phyloP scores from a whole-genome alignment of 2,329 filamentous ascomycete genomes.

The Fusarium sp. region DNA sequence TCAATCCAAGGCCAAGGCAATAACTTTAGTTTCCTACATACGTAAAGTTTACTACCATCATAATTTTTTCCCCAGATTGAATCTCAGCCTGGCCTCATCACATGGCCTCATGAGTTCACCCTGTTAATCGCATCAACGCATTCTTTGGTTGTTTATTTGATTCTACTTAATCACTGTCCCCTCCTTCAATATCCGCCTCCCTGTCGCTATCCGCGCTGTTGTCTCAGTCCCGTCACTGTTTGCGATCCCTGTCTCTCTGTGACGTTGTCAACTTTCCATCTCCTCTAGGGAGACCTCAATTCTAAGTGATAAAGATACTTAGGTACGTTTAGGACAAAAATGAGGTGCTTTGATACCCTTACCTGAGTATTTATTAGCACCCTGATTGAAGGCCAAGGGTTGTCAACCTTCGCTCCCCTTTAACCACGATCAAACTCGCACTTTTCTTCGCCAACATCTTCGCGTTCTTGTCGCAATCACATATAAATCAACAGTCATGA shows the following conservation, averaged over 20 bases:
- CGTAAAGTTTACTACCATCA: slow-evolving; percentile 27
- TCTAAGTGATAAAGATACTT: too few species aligned
- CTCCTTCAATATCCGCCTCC: slow-evolving; percentile 43
- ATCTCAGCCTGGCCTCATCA: slow-evolving; percentile 45
- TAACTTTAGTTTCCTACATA: background rate
- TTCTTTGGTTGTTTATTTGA: slow-evolving; percentile 16
- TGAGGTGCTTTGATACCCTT: too few species aligned
- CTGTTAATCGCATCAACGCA: slow-evolving; percentile 22
- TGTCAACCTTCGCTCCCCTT: slow-evolving; percentile 27
- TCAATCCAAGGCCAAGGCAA: slow-evolving; percentile 28
- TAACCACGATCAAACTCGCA: slow-evolving; percentile 6
- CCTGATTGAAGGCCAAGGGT: background rate
- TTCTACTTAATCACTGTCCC: slow-evolving; percentile 28
- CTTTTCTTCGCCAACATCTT: slow-evolving; percentile 19
- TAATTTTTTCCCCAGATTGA: slow-evolving; percentile 47
- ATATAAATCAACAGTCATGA: slow-evolving; percentile 54
- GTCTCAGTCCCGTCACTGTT: slow-evolving; percentile 26
- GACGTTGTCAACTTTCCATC: slow-evolving; percentile 30
- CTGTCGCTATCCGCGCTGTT: slow-evolving; percentile 41
- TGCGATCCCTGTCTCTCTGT: slow-evolving; percentile 39
- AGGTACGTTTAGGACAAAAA: too few species aligned
- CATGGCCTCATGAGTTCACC: slow-evolving; percentile 49
- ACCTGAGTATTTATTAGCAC: too few species aligned
- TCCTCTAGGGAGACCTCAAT: background rate
- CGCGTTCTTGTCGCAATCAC: slow-evolving; percentile 8